Evolutionary conservation across 2,329 filamentous ascomycete genomes (phyloP).

Genomic region (Spiromastix sp.): DNA sequence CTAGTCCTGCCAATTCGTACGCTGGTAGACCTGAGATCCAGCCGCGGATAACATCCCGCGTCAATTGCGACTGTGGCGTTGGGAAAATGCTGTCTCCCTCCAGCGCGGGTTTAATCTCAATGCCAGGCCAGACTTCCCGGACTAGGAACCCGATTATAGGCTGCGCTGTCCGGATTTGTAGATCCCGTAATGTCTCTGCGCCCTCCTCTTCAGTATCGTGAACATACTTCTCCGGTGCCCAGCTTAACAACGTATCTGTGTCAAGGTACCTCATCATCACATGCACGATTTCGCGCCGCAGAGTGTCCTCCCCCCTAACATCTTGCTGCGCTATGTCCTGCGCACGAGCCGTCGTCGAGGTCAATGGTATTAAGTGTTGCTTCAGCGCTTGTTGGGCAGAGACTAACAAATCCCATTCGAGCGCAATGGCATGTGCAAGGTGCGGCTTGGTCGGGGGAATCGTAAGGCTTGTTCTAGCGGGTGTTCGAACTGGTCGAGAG

Average conservation of each 20-base stretch:
- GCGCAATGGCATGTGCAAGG: constrained; percentile 72
- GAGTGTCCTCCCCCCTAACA: constrained; percentile 34
- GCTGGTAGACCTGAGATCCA: constrained; percentile 65
- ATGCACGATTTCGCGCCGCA: constrained; percentile 54
- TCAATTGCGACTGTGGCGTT: constrained; percentile 58
- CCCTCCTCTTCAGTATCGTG: constrained; percentile 42
- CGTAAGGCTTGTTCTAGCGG: constrained; percentile 59
- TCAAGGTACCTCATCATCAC: constrained; percentile 76
- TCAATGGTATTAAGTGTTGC: constrained; percentile 82
- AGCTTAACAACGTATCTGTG: constrained; percentile 88
- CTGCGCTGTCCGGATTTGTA: constrained; percentile 60
- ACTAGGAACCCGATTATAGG: constrained; percentile 64
- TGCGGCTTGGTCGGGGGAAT: constrained; percentile 67
- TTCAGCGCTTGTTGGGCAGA: constrained; percentile 75
- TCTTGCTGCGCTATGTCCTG: constrained; percentile 70
- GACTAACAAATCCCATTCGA: constrained; percentile 85
- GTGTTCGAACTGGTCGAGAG: constrained; percentile 65
- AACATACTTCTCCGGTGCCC: constrained; percentile 53
- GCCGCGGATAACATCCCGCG: constrained; percentile 63
- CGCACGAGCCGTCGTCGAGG: constrained; percentile 72
- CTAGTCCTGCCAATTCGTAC: constrained; percentile 78
- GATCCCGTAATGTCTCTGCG: constrained; percentile 53
- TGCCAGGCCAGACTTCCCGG: constrained; percentile 69
- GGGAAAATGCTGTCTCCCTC: constrained; percentile 68
- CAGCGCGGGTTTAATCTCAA: constrained; percentile 71